These are phyloP conservation scores for Xylaria hypoxylon DNA, from an alignment of 2,329 filamentous ascomycete species.

Conservation along the genomic window DNA sequence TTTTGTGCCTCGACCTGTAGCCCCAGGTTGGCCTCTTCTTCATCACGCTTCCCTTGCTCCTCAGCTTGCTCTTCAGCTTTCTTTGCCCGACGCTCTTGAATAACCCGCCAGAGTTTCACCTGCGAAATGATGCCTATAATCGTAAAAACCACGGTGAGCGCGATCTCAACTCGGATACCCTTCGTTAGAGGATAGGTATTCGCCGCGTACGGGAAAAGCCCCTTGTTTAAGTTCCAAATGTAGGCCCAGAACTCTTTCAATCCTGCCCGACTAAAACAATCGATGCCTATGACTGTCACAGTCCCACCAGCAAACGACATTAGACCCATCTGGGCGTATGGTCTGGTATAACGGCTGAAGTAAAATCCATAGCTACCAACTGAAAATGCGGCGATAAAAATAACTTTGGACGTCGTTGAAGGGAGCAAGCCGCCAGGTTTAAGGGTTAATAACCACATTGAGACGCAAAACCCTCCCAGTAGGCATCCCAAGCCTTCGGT, in stretches of 20 bases:
- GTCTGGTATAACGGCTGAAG: constrained; percentile 80
- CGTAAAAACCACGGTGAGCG: constrained; percentile 78
- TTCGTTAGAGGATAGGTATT: constrained; percentile 86
- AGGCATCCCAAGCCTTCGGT: constrained; percentile 84
- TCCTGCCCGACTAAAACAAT: constrained; percentile 90
- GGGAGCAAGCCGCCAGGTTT: constrained; percentile 79
- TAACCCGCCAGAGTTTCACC: constrained; percentile 84
- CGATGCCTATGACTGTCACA: constrained; percentile 82
- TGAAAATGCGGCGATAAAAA: constrained; percentile 81
- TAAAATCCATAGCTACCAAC: constrained; percentile 77
- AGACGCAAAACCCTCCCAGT: constrained; percentile 85
- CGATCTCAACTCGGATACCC: constrained; percentile 87
- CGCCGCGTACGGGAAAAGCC: constrained; percentile 81
- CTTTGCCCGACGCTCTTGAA: constrained; percentile 71
- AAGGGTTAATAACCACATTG: constrained; percentile 90
- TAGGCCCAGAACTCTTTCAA: constrained; percentile 97
- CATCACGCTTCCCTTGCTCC: constrained; percentile 59
- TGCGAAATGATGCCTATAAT: constrained; percentile 85
- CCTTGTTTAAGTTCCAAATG: constrained; percentile 83
- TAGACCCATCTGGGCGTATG: constrained; percentile 79
- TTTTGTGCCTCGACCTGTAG: constrained; percentile 73
- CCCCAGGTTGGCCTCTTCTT: constrained; percentile 76
- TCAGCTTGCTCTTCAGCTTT: constrained; percentile 63
- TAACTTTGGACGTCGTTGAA: constrained; percentile 70
- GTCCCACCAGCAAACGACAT: constrained; percentile 88